Conservation (phyloP, 1,284 basidiomycete species). For the Phylloporus sp. region DNA sequence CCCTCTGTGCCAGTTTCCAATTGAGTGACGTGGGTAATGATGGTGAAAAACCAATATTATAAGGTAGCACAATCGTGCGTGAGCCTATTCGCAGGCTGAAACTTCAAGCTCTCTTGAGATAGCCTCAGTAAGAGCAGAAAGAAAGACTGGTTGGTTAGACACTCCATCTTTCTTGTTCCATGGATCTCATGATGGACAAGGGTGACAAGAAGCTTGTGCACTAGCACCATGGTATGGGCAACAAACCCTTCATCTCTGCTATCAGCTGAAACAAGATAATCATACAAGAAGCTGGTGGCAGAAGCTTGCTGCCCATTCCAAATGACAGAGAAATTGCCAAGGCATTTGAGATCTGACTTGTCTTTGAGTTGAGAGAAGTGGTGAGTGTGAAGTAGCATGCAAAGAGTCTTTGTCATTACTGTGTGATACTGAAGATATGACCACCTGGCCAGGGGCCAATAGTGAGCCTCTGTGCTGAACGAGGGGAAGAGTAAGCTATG, state of each 20-base stretch:
- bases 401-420: slow-evolving; percentile 5
- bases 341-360: background rate
- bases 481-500: background rate
- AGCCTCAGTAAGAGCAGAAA: background rate
- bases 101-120: background rate
- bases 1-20: background rate
- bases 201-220: background rate
- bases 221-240: background rate
- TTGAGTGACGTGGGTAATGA: background rate
- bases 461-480: slow-evolving; percentile 8
- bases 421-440: background rate
- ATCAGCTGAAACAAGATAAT: background rate
- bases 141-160: background rate
- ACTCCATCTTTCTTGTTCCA: slow-evolving; percentile 6
- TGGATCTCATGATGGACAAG: background rate
- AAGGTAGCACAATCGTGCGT: background rate
- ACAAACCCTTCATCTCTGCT: background rate
- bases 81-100: background rate
- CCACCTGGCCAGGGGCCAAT: background rate
- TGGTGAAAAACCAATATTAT: background rate
- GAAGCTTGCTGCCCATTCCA: background rate
- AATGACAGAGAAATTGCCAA: background rate
- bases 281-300: background rate
- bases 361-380: slow-evolving; percentile 9
- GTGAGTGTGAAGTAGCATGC: background rate